phyloP scores from a whole-genome alignment of 2,329 filamentous ascomycete genomes.

The Fusarium cyanostomum region DNA sequence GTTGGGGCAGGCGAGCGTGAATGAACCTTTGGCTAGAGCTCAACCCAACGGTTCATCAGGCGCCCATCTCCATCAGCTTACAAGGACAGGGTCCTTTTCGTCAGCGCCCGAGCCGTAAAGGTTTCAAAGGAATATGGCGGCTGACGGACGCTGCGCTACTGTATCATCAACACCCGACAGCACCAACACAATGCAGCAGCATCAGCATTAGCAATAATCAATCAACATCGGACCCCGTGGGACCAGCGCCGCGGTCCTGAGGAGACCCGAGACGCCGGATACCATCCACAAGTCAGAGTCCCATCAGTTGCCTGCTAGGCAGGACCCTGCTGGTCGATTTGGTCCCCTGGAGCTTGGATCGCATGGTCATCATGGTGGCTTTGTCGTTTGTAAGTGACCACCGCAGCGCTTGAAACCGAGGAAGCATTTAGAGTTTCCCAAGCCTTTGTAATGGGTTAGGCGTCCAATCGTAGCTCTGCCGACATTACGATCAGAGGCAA shows the following conservation, averaged over 20 bases:
- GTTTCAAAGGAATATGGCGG: slow-evolving; percentile 9
- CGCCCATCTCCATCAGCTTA: slow-evolving; percentile 21
- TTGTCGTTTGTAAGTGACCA: slow-evolving; percentile 30
- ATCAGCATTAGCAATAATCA: too few species aligned
- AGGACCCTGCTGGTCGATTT: slow-evolving; percentile 6
- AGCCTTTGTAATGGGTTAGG: not conserved
- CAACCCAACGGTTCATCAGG: slow-evolving; percentile 40
- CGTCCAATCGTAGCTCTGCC: slow-evolving; percentile 14
- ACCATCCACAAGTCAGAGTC: slow-evolving; percentile 22
- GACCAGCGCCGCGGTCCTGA: slow-evolving; percentile 27
- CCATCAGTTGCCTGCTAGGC: slow-evolving; percentile 8
- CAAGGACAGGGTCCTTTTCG: slow-evolving; percentile 32
- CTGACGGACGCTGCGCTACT: not conserved
- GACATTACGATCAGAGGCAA: not conserved
- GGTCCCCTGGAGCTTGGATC: slow-evolving; percentile 23
- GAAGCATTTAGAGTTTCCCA: slow-evolving; percentile 9
- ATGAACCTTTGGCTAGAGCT: slow-evolving; percentile 16
- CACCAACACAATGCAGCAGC: not conserved
- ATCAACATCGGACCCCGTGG: slow-evolving; percentile 18
- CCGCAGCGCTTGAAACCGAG: slow-evolving; percentile 14
- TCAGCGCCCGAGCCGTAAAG: slow-evolving; percentile 26
- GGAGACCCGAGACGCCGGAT: slow-evolving; percentile 35
- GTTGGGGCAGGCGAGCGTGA: not conserved
- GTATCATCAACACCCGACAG: not conserved
- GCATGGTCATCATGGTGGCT: slow-evolving; percentile 21